These are phyloP conservation scores for Globisporangium irregulare DNA, from an alignment of 352 stramenopile species.

Conservation along the genomic window DNA sequence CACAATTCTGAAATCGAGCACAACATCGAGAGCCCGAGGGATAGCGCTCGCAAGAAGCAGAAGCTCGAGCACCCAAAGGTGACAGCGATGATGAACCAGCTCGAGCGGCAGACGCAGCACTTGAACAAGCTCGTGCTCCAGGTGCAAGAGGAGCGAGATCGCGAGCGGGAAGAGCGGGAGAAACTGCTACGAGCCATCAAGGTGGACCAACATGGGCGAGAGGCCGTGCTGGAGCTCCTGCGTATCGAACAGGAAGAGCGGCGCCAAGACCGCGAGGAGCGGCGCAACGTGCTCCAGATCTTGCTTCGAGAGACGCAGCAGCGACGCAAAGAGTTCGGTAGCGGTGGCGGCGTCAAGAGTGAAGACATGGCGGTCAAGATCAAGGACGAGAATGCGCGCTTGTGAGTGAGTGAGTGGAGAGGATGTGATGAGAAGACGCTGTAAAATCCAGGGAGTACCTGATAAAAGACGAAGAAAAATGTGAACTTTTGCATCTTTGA, in stretches of 20 bases:
- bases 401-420: neutral
- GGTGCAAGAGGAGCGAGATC: slow-evolving; percentile 6
- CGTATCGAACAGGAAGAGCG: slow-evolving; percentile 13
- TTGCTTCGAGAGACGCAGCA: slow-evolving; percentile 14
- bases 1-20: neutral
- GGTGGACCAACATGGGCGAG: slow-evolving; percentile 12
- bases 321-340: neutral
- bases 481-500: neutral
- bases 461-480: neutral
- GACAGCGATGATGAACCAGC: neutral
- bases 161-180: slow-evolving; percentile 9
- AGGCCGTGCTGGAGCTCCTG: slow-evolving; percentile 12
- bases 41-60: neutral
- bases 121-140: slow-evolving; percentile 10
- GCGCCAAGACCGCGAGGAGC: slow-evolving; percentile 9
- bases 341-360: neutral
- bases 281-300: slow-evolving; percentile 15
- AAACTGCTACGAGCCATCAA: slow-evolving; percentile 8
- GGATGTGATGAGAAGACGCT: neutral
- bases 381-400: neutral
- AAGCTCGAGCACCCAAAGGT: neutral
- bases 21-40: neutral
- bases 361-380: neutral
- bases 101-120: slow-evolving; percentile 9
- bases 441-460: neutral